Base-by-base conservation (phyloP, 2,329 filamentous ascomycete genomes). In the Magnaporthiopsis rhizophila region DNA sequence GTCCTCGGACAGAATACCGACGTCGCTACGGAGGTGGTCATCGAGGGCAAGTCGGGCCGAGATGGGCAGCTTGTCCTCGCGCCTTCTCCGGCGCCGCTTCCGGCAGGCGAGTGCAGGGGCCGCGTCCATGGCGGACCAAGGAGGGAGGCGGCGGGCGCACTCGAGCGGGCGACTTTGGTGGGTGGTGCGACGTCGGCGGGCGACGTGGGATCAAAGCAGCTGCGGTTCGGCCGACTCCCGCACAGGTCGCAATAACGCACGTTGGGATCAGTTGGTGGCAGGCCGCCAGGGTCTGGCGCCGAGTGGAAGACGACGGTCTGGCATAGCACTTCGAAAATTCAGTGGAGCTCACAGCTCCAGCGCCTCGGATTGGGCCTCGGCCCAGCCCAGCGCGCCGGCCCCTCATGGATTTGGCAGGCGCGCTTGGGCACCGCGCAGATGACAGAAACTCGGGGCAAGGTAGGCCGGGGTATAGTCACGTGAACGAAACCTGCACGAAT, bases 1-100 rank as follows among this genome's bases (percentile, higher is more conserved):
- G 75, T 97, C 92, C 71, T 92, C 89, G 15, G 94, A 97, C 63
- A 98, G 77, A 68, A 95, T 85, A 67, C 92, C 95, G 67, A 93
- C 83, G 73, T 97, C 91, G 63, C 91, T 91, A 76, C 89, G 91
- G 71, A 96, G 82, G 74, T 90, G 89, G 73, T 92, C 90, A 75
- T 97, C 92, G 65, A 97, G 85, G 53, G 96, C 84, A 62, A 98
- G 81, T 65, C 90, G 87, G 65, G 92, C 93, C 65, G 90, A 84
- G 65, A 96, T 82, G 58, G 93, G 84, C 9, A 89, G 83, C 74
- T 90, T 92, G 74, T 95, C 86, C 69, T 86, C 81, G 64, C 84
- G 79, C 62, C 85, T 81, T 67, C 85, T 79, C 65, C 84, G 78
- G 64, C 78, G 78, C 65, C 78, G 78, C 71, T 77, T 80, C 69